phyloP scores from a whole-genome alignment of 2,329 filamentous ascomycete species.

The Scopulariopsis brevicaulis region DNA sequence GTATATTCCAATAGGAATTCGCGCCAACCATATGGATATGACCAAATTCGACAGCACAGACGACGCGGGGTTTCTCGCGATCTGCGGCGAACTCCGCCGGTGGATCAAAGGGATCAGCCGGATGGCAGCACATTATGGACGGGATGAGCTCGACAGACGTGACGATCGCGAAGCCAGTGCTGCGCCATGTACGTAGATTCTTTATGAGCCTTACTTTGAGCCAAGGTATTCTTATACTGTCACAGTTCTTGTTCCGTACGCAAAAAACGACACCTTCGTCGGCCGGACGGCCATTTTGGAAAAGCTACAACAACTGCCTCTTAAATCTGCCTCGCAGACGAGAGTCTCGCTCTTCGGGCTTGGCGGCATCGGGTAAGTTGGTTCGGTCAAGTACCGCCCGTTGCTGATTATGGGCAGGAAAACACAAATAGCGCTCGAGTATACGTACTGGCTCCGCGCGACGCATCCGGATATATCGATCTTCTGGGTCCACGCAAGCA shows the following conservation, averaged over 20 bases:
- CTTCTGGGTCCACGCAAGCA: slow-evolving; percentile 22
- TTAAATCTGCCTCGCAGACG: background rate
- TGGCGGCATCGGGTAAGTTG: background rate
- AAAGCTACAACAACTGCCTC: background rate
- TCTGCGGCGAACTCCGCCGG: too few relatives aligned
- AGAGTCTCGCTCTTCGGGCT: background rate
- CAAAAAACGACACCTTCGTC: background rate
- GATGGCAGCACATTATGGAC: too few relatives aligned
- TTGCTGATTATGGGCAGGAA: slow-evolving; percentile 12
- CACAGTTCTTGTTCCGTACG: background rate
- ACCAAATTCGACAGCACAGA: too few relatives aligned
- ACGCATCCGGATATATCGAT: slow-evolving; percentile 13
- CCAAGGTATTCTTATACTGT: background rate
- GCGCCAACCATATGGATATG: too few relatives aligned
- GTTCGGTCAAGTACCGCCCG: background rate
- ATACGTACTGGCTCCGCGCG: slow-evolving; percentile 13
- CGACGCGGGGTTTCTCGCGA: too few relatives aligned
- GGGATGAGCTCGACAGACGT: too few relatives aligned
- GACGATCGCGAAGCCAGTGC: too few relatives aligned
- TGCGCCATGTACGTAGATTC: background rate
- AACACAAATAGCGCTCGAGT: slow-evolving; percentile 19
- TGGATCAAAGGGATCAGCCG: too few relatives aligned
- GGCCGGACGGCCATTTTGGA: background rate
- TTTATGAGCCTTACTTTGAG: background rate
- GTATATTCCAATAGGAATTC: too few relatives aligned